These are phyloP conservation scores for Bruguiera parviflora DNA, from an alignment of 345 rosid genomes.

Conservation along the genomic window DNA sequence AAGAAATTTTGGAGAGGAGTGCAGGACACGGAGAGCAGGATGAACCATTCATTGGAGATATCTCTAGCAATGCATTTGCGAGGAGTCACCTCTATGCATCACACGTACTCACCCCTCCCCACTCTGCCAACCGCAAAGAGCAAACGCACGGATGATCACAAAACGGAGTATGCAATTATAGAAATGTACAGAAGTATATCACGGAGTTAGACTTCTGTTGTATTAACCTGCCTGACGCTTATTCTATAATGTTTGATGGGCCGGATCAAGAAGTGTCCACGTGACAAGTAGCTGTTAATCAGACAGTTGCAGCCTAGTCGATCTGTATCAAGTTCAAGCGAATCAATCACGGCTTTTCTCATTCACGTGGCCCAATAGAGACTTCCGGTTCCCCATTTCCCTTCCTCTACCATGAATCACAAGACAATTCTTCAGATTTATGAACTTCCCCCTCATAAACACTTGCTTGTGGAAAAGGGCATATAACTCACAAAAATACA, in stretches of 20 bases:
- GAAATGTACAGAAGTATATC: background rate
- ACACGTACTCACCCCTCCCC: conserved; percentile 96
- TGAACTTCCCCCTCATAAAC: no score
- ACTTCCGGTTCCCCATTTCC: background rate
- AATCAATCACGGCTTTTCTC: background rate
- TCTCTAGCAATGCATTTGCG: conserved; percentile 88
- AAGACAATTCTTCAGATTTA: no score
- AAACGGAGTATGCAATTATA: background rate
- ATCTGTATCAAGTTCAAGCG: background rate
- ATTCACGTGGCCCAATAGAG: background rate
- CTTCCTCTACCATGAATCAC: background rate
- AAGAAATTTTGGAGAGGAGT: conserved; percentile 75
- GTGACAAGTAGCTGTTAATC: background rate
- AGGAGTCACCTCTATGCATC: conserved; percentile 91
- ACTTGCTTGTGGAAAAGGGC: no score
- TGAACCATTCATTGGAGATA: conserved; percentile 81
- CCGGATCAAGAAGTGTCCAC: no score
- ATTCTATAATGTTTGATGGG: no score
- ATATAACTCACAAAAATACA: no score
- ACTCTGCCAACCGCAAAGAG: conserved; percentile 54
- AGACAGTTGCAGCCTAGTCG: background rate
- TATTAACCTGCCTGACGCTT: no score
- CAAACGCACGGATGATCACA: background rate
- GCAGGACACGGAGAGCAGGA: conserved; percentile 86
- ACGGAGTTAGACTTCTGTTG: no score